Base-by-base conservation (phyloP, 495 filamentous ascomycete genomes). In the Penicillium nucicola region DNA sequence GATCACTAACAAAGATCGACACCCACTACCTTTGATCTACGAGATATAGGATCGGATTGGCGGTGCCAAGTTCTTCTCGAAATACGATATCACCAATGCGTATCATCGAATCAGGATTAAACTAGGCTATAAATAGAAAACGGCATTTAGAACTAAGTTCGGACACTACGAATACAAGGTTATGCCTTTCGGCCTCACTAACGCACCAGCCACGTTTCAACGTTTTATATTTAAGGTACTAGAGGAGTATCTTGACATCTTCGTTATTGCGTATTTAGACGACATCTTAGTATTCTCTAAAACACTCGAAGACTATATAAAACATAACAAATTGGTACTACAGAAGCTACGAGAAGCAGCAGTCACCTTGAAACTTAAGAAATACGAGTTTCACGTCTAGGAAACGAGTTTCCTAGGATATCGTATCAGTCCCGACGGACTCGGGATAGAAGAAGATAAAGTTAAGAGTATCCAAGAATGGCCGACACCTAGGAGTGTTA, bases 1-100 rank as follows among this genome's bases (percentile, higher is more conserved):
- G n/a, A 55, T 57, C 19, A 69, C 52, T 15, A 52, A 57, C 19
- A 64, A 66, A 19, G 49, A 69, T 36, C n/a, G 31, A 45, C 52
- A 69, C 33, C 52, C 36, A 34, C 41, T 66, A 57, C 47, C 48
- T 14, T 34, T 56, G 14, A 63, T 62, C 14, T 23, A 38, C 17
- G 48, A 61, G 33, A 57, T 60, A 10, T 34, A 61, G 34, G 51
- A 58, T 45, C 35, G 31, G 13, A 42, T 69, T 7, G 33, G 37
- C 31, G 32, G 43, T 58, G 50, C 40, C 22, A 65, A 65, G 28
- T 59, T 31, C 4, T 67, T 55, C 42, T 55, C 30, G 12, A 65
- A 67, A 33, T 54, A 65, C 39, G 45, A 70, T 42, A 54, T 64
- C 23, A 53, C 31, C 31, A 47, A 55, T 15, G 33, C 15, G 19